Base-by-base conservation (phyloP, 129 eudicot species). In the Arctium minus region DNA sequence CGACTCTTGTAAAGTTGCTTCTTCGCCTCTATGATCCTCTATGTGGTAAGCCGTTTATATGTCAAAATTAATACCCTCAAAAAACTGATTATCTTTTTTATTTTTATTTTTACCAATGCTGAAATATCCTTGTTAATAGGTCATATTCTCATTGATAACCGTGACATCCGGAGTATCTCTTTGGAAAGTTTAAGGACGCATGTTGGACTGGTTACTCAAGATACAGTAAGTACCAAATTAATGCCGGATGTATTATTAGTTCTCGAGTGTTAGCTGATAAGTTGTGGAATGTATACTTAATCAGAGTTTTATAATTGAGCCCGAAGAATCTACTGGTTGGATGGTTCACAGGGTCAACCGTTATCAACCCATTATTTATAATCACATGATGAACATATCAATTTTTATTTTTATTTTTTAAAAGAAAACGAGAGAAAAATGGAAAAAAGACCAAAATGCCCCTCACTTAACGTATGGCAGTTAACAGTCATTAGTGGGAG, bases 21-120 rank as follows among this genome's bases (percentile, higher is more conserved):
- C 96, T 96, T 87, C 98, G 99, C 74, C 92, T 96, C 62, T 93
- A 96, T 85, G 94, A 96, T 90, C 95, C 98, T 83, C 79, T 89
- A 78, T 84, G 71, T 77, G 98, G 99, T 91, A 82, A 80, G 90
- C 46, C 73, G 2, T 76, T 30, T 75, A 60, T 62, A 69, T 70
- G n/a, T 70, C 11, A 31, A 40, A 12, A 30, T 42, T 12, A 40
- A 65, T 75, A 72, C 9, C 17, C 35, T 32, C 31, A 18, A 77
- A 22, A 10, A 39, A 7, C 27, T 85, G 12, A 27, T 76, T 44
- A 22, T 13, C 53, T 36, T 67, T 79, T 18, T 13, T 8, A 76
- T 13, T 48, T 30, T 62, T 8, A 2, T 79, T 12, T n/a, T 46
- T 70, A 33, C n/a, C 40, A 67, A 62, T 73, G 6, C 42, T 62